These are phyloP conservation scores for Zoysia pacifica DNA, from an alignment of 176 grass and related monocot genomes.

Conservation along the genomic window DNA sequence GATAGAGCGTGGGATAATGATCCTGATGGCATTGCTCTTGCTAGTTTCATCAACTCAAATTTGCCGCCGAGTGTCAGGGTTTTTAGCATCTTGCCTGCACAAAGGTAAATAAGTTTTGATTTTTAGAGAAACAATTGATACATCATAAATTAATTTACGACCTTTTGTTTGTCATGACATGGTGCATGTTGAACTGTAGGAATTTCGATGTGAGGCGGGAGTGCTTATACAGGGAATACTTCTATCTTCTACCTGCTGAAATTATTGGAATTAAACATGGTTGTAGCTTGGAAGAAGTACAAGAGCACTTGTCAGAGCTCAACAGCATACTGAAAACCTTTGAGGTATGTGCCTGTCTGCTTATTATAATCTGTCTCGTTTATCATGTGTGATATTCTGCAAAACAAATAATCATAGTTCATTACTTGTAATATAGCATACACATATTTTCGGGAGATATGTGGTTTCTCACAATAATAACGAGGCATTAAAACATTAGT, in stretches of 20 bases:
- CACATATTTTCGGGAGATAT: background rate
- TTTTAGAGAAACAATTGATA: background rate
- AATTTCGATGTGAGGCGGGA: conserved; percentile 92
- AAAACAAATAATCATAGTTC: conserved; percentile 8
- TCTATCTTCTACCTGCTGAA: conserved; percentile 90
- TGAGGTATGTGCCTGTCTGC: conserved; percentile 42
- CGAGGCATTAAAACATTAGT: background rate
- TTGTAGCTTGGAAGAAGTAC: conserved; percentile 64
- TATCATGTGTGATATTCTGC: conserved; percentile 7
- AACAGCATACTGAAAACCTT: conserved; percentile 80
- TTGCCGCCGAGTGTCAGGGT: conserved; percentile 75
- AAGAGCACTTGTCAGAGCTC: conserved; percentile 66
- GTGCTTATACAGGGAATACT: conserved; percentile 72
- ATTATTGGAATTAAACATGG: conserved; percentile 76
- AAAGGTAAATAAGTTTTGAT: conserved; percentile 48
- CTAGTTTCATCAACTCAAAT: conserved; percentile 90
- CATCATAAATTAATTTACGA: background rate
- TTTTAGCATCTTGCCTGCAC: conserved; percentile 86
- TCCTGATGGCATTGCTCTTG: conserved; percentile 67
- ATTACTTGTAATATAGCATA: background rate
- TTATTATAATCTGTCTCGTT: background rate
- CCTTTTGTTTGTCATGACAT: conserved; percentile 7
- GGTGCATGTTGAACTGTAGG: conserved; percentile 43
- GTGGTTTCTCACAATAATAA: background rate
- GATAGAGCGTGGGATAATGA: conserved; percentile 73